These are phyloP conservation scores for Suhomyces sp. DNA, from an alignment of 805 yeast genomes.

Conservation along the genomic window DNA sequence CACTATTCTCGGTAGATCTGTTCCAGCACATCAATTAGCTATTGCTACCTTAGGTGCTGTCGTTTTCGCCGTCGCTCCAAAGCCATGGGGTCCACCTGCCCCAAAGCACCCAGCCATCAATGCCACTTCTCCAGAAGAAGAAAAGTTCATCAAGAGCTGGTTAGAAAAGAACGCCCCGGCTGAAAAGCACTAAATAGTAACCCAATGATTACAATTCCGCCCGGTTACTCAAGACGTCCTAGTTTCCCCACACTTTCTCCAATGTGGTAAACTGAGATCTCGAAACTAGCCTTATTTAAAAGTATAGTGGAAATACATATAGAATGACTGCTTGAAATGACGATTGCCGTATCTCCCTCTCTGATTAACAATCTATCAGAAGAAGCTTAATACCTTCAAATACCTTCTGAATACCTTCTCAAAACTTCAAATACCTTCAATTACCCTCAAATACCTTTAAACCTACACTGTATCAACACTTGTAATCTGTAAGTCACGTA, in stretches of 20 bases:
- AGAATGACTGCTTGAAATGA: too few relatives aligned
- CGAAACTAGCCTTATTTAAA: neutral
- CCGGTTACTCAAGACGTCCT: neutral
- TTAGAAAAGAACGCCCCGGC: slow-evolving; percentile 48
- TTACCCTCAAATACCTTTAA: too few relatives aligned
- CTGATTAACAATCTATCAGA: too few relatives aligned
- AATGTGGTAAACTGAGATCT: too few relatives aligned
- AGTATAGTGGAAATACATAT: neutral
- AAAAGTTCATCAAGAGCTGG: slow-evolving; percentile 70
- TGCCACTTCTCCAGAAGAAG: slow-evolving; percentile 85
- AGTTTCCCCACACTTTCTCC: neutral
- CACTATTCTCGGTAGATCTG: slow-evolving; percentile 76
- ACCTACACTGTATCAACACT: too few relatives aligned
- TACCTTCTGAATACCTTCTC: too few relatives aligned
- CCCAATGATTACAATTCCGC: too few relatives aligned
- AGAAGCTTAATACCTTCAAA: too few relatives aligned
- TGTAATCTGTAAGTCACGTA: too few relatives aligned
- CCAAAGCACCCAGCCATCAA: slow-evolving; percentile 65
- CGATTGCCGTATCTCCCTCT: too few relatives aligned
- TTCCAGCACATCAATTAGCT: slow-evolving; percentile 81
- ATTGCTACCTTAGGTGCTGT: slow-evolving; percentile 76
- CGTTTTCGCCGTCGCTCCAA: slow-evolving; percentile 61
- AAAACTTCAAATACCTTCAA: too few relatives aligned
- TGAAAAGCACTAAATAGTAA: slow-evolving; percentile 18
- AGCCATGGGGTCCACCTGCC: slow-evolving; percentile 66